Evolutionary conservation across 2,329 filamentous ascomycete species (phyloP), one percentile per base, ranked within the genome.

Genomic region (Gliomastix tumulicola): DNA sequence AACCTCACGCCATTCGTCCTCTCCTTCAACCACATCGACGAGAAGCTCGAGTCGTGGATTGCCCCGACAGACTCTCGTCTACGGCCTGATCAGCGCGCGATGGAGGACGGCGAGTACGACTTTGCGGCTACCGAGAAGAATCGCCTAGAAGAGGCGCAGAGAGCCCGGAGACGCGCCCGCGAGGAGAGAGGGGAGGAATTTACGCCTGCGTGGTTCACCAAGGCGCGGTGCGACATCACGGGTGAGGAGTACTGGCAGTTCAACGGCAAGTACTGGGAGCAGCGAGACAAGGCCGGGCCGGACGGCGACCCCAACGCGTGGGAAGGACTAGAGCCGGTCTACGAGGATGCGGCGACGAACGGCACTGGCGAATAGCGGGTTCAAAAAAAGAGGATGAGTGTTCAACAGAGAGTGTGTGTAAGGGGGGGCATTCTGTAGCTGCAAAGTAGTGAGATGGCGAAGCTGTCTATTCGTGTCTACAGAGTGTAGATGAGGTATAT

Each of bases 61-160:
- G 85, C 92, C 25, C 92, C 92, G 1, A 98, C 92, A 0, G 92
- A 98, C 58, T 94, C 90, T 2, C 75, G 92, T n/a, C 69, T 95
- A 21, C 75, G 92, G 21, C 90, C 92, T 0, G 92, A 98, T 59
- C 92, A 98, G 65, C 76, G 92, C 10, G 92, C 92, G 3, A 98
- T 98, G 92, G 92, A 98, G 58, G 89, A 97, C 43, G 92, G 90
- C n/a, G 79, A 89, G 60, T 98, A 98, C 54, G 90, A 97, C 52
- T 72, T 92, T 41, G 92, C 92, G 2, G 92, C 90, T 0, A 77
- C 76, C 6, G 92, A 98, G 68, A 98, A 98, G 76, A 92, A 90
- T 53, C 74, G 92, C 2, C 76, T 98, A 1, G 92, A 98, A 60
- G 85, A 96, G 65, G 88, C 82, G 45, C 92, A 98, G 68, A 74